These are phyloP conservation scores for Camelina hispida DNA, from an alignment of 345 rosid species.

Conservation along the genomic window DNA sequence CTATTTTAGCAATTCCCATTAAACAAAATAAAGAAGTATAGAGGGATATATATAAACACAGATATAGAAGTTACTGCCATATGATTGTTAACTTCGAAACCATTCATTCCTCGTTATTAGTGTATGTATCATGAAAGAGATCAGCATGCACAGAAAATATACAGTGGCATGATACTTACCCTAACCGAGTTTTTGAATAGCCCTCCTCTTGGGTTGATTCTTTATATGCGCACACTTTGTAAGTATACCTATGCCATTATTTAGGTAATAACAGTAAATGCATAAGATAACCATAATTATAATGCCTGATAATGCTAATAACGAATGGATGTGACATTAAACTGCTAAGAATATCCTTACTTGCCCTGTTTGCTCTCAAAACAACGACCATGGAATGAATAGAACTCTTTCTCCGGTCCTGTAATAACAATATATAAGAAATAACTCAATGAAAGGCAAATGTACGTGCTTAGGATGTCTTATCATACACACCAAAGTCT, in stretches of 20 bases:
- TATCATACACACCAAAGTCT: constrained; percentile 77
- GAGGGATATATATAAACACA: constrained; percentile 6
- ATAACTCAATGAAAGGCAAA: constrained; percentile 39
- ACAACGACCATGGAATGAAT: constrained; percentile 75
- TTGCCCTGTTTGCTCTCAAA: constrained; percentile 92
- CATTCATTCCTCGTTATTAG: neutral
- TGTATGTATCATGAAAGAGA: neutral
- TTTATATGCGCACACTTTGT: constrained; percentile 90
- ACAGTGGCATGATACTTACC: constrained; percentile 56
- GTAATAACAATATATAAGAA: constrained; percentile 39
- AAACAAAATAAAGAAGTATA: neutral
- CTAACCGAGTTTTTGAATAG: constrained; percentile 65
- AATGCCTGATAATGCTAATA: neutral
- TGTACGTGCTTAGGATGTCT: constrained; percentile 19
- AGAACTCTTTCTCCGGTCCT: constrained; percentile 95
- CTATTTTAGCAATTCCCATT: constrained; percentile 47
- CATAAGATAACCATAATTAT: neutral
- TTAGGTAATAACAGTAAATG: neutral
- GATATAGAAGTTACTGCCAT: neutral
- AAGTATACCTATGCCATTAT: constrained; percentile 68
- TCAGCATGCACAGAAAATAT: neutral
- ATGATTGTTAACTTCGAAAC: constrained; percentile 1
- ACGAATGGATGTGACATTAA: constrained; percentile 1
- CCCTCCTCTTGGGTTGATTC: constrained; percentile 90
- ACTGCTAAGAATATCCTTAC: constrained; percentile 47